phyloP scores from a whole-genome alignment of 352 stramenopile genomes.

The Poterioochromonas sp. region DNA sequence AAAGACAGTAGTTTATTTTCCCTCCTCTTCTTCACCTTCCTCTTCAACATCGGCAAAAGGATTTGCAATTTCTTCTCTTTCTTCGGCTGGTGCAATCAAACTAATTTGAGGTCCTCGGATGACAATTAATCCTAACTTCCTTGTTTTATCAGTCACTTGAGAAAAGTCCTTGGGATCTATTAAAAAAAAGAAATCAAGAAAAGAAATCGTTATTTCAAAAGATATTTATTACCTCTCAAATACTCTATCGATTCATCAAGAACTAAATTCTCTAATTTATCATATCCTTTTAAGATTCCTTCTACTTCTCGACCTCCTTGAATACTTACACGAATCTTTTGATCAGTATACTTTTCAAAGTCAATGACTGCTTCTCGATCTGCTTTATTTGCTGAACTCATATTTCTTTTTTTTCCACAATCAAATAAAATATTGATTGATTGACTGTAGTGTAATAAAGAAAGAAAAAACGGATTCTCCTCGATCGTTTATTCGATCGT shows the following conservation, averaged over 20 bases:
- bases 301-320: conserved; percentile 77
- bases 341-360: conserved; percentile 82
- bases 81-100: conserved; percentile 76
- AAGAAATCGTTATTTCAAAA: conserved; percentile 65
- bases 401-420: too few species aligned
- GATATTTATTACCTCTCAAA: conserved; percentile 53
- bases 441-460: too few species aligned
- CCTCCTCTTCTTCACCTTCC: conserved; percentile 28
- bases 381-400: too few species aligned
- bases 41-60: conserved; percentile 74
- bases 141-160: conserved; percentile 70
- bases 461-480: too few species aligned
- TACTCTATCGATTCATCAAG: conserved; percentile 86
- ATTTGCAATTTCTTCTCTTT: conserved; percentile 78
- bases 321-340: conserved; percentile 83
- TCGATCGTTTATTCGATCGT: too few species aligned
- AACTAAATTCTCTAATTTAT: conserved; percentile 87
- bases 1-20: too few species aligned
- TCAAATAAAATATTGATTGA: too few species aligned
- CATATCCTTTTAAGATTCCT: conserved; percentile 83
- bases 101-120: conserved; percentile 80
- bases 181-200: conserved; percentile 44
- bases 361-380: conserved; percentile 70
- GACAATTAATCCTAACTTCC: conserved; percentile 77
- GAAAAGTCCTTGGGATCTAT: conserved; percentile 72